Conservation (phyloP, 148 eudicot species). For the Cornus florida region DNA sequence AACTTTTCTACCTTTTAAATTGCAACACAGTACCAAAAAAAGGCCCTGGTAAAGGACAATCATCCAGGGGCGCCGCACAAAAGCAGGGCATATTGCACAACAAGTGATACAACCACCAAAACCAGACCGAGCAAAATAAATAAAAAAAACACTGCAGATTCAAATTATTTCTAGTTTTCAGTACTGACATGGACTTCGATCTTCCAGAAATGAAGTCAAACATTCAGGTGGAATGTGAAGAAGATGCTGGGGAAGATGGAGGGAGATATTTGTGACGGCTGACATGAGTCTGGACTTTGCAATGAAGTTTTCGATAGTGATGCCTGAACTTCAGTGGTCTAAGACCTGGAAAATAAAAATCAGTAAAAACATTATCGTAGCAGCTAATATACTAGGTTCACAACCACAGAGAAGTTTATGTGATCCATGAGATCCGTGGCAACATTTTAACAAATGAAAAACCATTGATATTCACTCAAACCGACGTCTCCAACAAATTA, state of each 20-base stretch:
- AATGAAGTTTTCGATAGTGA: not conserved
- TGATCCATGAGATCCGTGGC: not conserved
- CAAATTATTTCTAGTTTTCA: not conserved
- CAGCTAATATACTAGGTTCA: not conserved
- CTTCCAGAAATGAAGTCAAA: not conserved
- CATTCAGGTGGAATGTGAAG: not conserved
- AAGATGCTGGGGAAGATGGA: not conserved
- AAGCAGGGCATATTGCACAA: not conserved
- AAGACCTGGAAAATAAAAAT: not conserved
- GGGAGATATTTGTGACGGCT: not conserved
- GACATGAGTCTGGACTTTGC: not conserved
- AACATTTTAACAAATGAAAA: no score
- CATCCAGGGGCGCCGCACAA: not conserved
- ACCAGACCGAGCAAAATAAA: not conserved
- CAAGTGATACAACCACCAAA: not conserved
- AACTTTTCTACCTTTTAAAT: not conserved
- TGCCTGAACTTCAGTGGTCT: not conserved
- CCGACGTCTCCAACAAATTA: no score
- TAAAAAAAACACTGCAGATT: no score
- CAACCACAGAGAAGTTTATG: no score
- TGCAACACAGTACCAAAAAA: not conserved
- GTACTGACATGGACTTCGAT: not conserved
- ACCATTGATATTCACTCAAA: no score
- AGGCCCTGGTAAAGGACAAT: not conserved
- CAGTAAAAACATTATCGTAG: not conserved